Evolutionary conservation across 2,329 filamentous ascomycete species (phyloP).

Genomic region (Metarhizium album): DNA sequence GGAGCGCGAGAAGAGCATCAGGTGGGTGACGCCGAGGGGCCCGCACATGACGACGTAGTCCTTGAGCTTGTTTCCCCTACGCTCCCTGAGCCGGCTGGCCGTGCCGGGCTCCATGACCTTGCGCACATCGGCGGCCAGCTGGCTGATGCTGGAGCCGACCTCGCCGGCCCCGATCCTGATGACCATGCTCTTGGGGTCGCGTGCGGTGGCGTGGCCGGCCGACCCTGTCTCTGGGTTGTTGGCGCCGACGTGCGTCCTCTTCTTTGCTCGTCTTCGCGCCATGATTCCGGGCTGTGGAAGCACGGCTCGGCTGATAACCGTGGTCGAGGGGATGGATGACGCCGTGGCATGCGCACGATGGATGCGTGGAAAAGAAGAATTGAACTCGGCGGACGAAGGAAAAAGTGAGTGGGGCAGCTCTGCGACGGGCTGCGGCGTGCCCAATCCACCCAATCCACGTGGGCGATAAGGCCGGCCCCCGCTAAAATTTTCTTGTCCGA

Average conservation of each 20-base stretch:
- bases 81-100: slow-evolving; percentile 78
- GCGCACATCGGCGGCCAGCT: slow-evolving; percentile 84
- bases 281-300: slow-evolving; percentile 34
- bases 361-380: not conserved
- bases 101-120: slow-evolving; percentile 94
- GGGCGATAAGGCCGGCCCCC: slow-evolving; percentile 15
- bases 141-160: slow-evolving; percentile 81
- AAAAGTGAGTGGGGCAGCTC: slow-evolving; percentile 24
- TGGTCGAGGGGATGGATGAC: slow-evolving; percentile 7
- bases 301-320: not conserved
- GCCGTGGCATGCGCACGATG: not conserved
- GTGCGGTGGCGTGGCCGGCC: slow-evolving; percentile 50
- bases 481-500: slow-evolving; percentile 20
- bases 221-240: slow-evolving; percentile 46
- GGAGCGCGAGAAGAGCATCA: slow-evolving; percentile 87
- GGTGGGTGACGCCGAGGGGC: slow-evolving; percentile 82
- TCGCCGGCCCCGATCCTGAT: slow-evolving; percentile 93
- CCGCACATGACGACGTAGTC: slow-evolving; percentile 96
- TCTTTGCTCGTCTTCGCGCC: slow-evolving; percentile 76
- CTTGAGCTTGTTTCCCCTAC: slow-evolving; percentile 74
- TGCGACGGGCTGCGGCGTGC: slow-evolving; percentile 18
- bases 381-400: slow-evolving; percentile 24
- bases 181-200: slow-evolving; percentile 91
- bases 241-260: slow-evolving; percentile 71
- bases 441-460: not conserved